These are phyloP conservation scores for Agapanthus africanus DNA, from an alignment of 106 monocot species.

Conservation along the genomic window DNA sequence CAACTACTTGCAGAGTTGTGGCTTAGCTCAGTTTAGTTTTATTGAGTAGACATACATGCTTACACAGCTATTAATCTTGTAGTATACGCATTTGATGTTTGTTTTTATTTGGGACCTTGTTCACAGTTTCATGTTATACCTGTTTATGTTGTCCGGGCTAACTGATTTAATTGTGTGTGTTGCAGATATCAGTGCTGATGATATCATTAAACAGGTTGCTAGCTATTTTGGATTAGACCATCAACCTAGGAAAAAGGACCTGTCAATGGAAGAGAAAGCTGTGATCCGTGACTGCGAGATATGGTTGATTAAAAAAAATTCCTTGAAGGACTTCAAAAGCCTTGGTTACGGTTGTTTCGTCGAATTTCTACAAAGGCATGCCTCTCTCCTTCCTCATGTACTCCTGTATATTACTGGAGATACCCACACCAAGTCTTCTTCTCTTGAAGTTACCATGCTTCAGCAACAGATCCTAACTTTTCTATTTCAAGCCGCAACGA, in stretches of 20 bases:
- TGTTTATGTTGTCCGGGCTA: background rate
- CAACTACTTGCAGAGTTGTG: no score
- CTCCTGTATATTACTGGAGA: conserved; percentile 7
- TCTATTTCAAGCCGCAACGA: conserved; percentile 29
- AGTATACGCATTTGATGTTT: background rate
- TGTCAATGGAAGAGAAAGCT: conserved; percentile 13
- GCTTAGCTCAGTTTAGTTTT: no score
- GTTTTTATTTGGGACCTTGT: background rate
- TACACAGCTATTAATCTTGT: background rate
- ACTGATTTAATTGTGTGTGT: background rate
- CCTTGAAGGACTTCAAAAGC: conserved; percentile 26
- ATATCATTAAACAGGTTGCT: conserved; percentile 30
- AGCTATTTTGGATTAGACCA: conserved; percentile 19
- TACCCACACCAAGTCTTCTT: conserved; percentile 5
- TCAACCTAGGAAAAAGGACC: background rate
- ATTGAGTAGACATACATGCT: no score
- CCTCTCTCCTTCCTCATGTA: conserved; percentile 22
- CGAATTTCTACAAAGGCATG: conserved; percentile 36
- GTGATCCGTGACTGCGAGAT: conserved; percentile 26
- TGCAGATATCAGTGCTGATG: conserved; percentile 31
- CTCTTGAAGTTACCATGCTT: conserved; percentile 22
- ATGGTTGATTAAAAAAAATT: conserved; percentile 39
- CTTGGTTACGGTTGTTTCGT: conserved; percentile 47
- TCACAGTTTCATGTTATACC: background rate
- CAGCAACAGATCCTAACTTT: conserved; percentile 31